Base-by-base conservation (phyloP, 2,329 filamentous ascomycete genomes). In the Fusarium palustre region DNA sequence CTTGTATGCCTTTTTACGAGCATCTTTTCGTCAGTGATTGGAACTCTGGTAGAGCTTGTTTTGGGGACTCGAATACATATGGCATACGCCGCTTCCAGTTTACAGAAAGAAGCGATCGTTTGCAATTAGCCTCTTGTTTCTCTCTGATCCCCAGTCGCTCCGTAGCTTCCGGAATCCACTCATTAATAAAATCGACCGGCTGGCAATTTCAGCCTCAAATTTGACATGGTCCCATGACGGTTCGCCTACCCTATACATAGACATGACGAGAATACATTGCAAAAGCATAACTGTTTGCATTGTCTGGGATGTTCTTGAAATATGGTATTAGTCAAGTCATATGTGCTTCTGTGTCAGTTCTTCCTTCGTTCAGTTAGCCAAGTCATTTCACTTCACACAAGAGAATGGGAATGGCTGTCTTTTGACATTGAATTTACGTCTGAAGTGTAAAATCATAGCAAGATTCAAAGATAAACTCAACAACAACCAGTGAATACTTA, bases 141-240 rank as follows among this genome's bases (percentile, higher is more conserved):
- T 50, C 48, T 52, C 33, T 50, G 48, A 28, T 28, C 20, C 20
- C 8, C 24, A 28, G 31, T 16, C 24, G 22, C 41, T 66, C 67
- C 62, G 67, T 33, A 54, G 58, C 63, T 68, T 70, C 67, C 67
- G 67, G 59, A 59, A 60, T 60, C 60, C 67, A 70, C 67, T 67
- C 52, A 56, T 56, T 31, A 43, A 28, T 28, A 28, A 28, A 69
- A 68, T 61, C 43, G 59, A 49, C 50, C n/a, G 45, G 45, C 66
- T 55, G 47, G 56, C 31, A 67, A 49, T 61, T 66, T 68, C 52
- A 43, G 24, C 57, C 60, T 66, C 25, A 61, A 58, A 45, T 48
- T 42, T 24, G 41, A 56, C n/a, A 36, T 64, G 52, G 59, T 41
- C 49, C 53, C 52, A 58, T 64, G 34, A 25, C 46, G 42, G 45